Conservation (phyloP, 148 eudicot species). For the Nepenthes mirabilis region DNA sequence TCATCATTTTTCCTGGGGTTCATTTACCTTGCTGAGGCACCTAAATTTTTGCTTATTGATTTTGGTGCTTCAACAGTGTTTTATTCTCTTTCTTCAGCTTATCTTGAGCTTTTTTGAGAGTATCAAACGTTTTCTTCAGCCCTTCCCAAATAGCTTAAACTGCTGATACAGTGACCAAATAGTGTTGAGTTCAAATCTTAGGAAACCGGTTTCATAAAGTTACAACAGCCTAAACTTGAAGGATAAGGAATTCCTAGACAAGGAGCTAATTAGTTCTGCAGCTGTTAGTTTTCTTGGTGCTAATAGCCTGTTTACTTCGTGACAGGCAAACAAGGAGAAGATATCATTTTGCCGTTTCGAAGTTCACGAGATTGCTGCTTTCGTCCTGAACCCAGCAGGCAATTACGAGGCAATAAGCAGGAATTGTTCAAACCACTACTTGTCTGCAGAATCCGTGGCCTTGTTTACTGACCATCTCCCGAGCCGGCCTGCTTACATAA, state of each 20-base stretch:
- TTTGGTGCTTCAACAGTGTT: no score
- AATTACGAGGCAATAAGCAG: conserved; percentile 86
- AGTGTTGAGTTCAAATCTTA: not conserved
- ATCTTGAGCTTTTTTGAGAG: no score
- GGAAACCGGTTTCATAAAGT: not conserved
- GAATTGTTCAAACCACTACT: conserved; percentile 62
- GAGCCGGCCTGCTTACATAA: conserved; percentile 50
- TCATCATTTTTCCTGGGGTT: no score
- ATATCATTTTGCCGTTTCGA: conserved; percentile 72
- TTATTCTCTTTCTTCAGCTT: no score
- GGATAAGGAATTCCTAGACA: not conserved
- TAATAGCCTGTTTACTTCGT: not conserved
- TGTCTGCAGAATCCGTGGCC: conserved; percentile 86
- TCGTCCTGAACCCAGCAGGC: conserved; percentile 64
- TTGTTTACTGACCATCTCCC: conserved; percentile 76
- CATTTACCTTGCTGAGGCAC: no score
- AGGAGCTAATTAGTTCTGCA: not conserved
- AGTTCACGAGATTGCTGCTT: conserved; percentile 93
- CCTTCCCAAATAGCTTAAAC: no score
- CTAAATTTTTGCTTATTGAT: no score
- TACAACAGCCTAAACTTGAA: not conserved
- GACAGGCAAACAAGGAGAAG: conserved; percentile 87
- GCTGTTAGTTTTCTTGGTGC: no score
- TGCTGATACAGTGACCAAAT: no score
- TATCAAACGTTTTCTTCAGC: no score